A percentile compares a stretch with the other conserved stretches of the same genome.
These are phyloP conservation scores for Botryotinia calthae DNA, from an alignment of 2,329 filamentous ascomycete species.

Conservation along the genomic window DNA sequence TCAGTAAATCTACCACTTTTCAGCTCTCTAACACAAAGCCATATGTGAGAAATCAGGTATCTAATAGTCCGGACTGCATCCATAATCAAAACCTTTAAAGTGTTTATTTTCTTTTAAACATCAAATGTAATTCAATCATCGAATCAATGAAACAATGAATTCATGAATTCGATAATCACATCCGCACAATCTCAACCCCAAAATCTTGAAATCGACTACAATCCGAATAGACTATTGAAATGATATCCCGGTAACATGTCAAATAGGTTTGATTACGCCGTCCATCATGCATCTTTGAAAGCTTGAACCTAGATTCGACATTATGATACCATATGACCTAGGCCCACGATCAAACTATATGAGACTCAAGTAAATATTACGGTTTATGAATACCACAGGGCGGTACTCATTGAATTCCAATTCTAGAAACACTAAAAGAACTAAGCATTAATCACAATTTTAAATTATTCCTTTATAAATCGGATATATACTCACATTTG, in stretches of 20 bases:
- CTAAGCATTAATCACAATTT: not conserved
- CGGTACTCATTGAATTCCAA: no score
- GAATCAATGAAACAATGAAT: not conserved
- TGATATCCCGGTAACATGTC: accelerated
- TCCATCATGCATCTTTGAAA: no score
- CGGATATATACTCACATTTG: accelerated
- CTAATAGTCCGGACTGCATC: not conserved
- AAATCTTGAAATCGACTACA: no score
- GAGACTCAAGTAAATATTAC: not conserved
- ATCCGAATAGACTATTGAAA: no score
- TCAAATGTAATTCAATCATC: not conserved
- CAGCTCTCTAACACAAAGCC: no score
- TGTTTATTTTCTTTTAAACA: not conserved
- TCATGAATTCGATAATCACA: not conserved
- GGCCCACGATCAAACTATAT: not conserved
- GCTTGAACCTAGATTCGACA: not conserved
- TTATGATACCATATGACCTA: not conserved
- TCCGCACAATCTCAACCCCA: not conserved
- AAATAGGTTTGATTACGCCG: no score
- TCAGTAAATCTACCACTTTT: no score
- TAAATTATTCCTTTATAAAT: no score
- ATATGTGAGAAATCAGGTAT: not conserved
- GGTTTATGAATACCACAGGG: not conserved
- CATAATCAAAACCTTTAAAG: not conserved
- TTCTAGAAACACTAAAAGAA: not conserved